Conservation (phyloP, 495 filamentous ascomycete genomes). For the Terfezia boudieri region DNA sequence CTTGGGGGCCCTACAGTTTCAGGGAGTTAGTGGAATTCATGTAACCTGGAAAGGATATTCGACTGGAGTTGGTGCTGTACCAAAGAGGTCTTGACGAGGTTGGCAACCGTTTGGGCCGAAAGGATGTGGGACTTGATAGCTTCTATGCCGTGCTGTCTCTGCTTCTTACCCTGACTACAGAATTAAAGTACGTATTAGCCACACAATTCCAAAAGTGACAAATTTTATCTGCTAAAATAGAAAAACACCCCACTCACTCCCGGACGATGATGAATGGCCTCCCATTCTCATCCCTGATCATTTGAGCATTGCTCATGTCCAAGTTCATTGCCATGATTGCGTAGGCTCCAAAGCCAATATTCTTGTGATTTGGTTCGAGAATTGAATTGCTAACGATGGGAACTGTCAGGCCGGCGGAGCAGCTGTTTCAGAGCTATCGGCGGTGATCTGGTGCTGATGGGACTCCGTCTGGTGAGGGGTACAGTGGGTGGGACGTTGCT, state of each 20-base stretch:
- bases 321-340: slow-evolving; percentile 18
- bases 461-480: background rate
- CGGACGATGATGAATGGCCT: slow-evolving; percentile 94
- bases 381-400: too few species aligned
- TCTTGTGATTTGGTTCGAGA: too few species aligned
- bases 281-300: slow-evolving; percentile 83
- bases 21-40: background rate
- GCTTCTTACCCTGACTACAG: slow-evolving; percentile 84
- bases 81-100: slow-evolving; percentile 91
- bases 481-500: background rate
- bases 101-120: slow-evolving; percentile 82
- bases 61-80: slow-evolving; percentile 6
- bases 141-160: slow-evolving; percentile 84
- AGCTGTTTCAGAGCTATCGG: too few species aligned
- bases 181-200: background rate
- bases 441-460: too few species aligned
- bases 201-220: too few species aligned
- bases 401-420: too few species aligned
- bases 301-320: slow-evolving; percentile 32
- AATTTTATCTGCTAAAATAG: too few species aligned
- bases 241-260: slow-evolving; percentile 46
- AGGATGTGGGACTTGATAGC: slow-evolving; percentile 96
- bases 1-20: slow-evolving; percentile 50
- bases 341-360: background rate
- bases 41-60: background rate